These are phyloP conservation scores for Ramaria sp. DNA, from an alignment of 768 basidiomycete species.

Conservation along the genomic window DNA sequence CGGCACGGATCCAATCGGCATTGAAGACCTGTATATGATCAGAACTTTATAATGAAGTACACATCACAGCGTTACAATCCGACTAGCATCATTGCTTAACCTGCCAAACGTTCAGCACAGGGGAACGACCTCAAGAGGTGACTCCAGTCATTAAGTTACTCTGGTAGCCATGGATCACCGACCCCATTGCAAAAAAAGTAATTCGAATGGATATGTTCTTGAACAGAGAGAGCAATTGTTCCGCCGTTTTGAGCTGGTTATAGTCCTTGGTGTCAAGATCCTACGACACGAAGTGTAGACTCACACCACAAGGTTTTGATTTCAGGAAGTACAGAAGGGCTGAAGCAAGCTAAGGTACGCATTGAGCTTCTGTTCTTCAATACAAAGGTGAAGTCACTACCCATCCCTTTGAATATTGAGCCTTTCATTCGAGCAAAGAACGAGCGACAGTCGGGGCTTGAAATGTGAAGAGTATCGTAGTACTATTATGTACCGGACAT, in stretches of 20 bases:
- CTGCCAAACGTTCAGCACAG: background rate
- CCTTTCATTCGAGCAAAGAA: background rate
- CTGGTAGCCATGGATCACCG: constrained; percentile 6
- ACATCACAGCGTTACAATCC: background rate
- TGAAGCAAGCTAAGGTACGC: background rate
- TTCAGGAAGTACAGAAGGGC: background rate
- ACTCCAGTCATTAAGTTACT: background rate
- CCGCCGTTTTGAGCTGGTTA: constrained; percentile 7
- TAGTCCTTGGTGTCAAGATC: background rate
- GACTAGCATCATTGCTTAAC: background rate
- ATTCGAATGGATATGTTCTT: background rate
- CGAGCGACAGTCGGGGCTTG: background rate
- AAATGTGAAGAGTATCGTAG: too few species aligned
- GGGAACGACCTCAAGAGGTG: background rate
- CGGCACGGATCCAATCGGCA: constrained; percentile 5
- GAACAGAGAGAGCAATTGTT: background rate
- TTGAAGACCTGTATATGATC: constrained; percentile 4
- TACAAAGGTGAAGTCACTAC: background rate
- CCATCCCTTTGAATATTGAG: background rate
- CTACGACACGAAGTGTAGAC: background rate
- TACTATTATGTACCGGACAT: too few species aligned
- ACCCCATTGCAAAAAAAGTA: constrained; percentile 8
- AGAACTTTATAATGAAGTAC: background rate
- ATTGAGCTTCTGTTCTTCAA: background rate
- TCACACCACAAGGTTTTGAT: background rate